Base-by-base conservation (phyloP, 2,329 filamentous ascomycete genomes). In the Pseudocercospora fijiensis region DNA sequence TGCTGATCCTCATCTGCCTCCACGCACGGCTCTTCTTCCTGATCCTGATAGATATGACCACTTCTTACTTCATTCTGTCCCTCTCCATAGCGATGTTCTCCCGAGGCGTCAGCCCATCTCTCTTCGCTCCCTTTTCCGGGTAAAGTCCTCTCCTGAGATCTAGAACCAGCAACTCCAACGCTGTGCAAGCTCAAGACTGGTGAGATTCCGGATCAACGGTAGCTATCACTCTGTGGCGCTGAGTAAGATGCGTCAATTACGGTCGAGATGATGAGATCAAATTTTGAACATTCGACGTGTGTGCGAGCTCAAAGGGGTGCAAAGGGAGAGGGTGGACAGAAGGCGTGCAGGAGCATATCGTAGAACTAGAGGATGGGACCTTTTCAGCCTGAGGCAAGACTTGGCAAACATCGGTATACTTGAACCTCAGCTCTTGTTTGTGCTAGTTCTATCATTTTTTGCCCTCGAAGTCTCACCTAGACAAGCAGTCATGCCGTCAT, bases 71-170 rank as follows among this genome's bases (percentile, higher is more conserved):
- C 77, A 5, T 75, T 80, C 72, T 88, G 86, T 0, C 86, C 87
- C 65, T 78, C 79, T 0, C 86, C 86, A 72, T 88, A 88, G n/a
- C n/a, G 0, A 88, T 77, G 75, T 84, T 88, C 75, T 89, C 87
- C 68, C 66, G 55, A 1, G 67, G 75, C 67, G 27, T 71, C 45
- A 68, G 53, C 4, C 63, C 74, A 70, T 60, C 69, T 47, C 22
- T 52, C 20, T 55, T 27, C n/a, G 45, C 74, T 68, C 7, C 37
- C 73, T 61, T 76, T 69, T 55, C 69, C 64, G 59, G 69, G 70
- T 69, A 69, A n/a, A 70, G 8, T 6, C 66, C 64, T 28, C 80
- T 71, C 18, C 79, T 72, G 63, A 83, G 68, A 69, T 84, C 82
- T 0, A 81, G 82, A 37, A 83, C 73, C 27, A 84, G 69, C 62